A percentile compares a stretch with the other conserved stretches of the same genome.
Conservation (phyloP, 1,284 basidiomycete genomes). For the Leucocoprinus gongylophorus region DNA sequence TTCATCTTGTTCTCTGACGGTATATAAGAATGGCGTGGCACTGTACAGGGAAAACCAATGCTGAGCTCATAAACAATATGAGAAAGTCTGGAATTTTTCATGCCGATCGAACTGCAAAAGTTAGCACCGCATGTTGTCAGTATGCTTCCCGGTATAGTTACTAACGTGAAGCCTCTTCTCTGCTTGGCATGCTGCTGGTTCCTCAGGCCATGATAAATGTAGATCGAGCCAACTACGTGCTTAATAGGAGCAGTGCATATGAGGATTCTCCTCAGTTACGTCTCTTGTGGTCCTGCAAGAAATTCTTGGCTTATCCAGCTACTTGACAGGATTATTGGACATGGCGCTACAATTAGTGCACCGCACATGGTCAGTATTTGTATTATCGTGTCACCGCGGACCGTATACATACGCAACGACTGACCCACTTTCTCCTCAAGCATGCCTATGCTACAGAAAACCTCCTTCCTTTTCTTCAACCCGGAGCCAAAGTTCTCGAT, state of each 20-base stretch:
- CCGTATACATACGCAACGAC: constrained; percentile 1
- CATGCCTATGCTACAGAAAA: constrained; percentile 79
- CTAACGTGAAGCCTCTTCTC: background rate
- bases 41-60: constrained; percentile 62
- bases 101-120: constrained; percentile 43
- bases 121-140: constrained; percentile 21
- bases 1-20: background rate
- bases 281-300: constrained; percentile 13
- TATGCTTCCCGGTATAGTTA: background rate
- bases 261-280: constrained; percentile 72
- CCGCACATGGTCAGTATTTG: constrained; percentile 72
- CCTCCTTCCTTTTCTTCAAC: constrained; percentile 62
- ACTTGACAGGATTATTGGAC: constrained; percentile 55
- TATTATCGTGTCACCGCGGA: constrained; percentile 1
- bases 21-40: constrained; percentile 68
- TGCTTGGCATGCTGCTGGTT: background rate
- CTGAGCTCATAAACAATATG: constrained; percentile 70
- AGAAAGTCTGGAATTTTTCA: constrained; percentile 45
- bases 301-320: background rate
- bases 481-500: constrained; percentile 72
- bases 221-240: constrained; percentile 72
- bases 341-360: constrained; percentile 83
- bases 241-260: constrained; percentile 51
- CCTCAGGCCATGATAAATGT: constrained; percentile 64
- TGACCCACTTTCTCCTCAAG: constrained; percentile 30